Evolutionary conservation across 176 grass and related monocot species (phyloP), one percentile per base, ranked within the genome.

Genomic region (Carex myosuroides): DNA sequence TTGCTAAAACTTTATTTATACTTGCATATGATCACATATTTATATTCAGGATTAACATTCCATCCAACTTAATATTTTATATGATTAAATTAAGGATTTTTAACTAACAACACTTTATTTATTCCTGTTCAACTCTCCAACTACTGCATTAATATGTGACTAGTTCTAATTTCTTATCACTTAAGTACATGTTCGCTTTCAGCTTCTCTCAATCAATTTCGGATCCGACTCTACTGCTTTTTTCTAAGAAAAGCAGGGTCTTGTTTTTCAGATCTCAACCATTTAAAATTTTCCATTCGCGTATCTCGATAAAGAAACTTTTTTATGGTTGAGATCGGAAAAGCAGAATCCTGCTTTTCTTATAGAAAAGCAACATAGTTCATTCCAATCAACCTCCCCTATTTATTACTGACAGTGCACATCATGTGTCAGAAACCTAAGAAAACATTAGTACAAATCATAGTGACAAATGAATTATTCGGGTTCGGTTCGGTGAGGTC

Each of bases 21-120:
- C 37, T 10, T 21, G 17, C 13, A 6, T 3, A 13, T 20, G 12
- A 70, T 9, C 12, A 20, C 6, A 9, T 12, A 2, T 37, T 44
- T 70, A 42, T 70, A 11, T 69, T 41, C 8, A n/a, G 37, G 5
- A n/a, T 44, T 3, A 44, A 44, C 39, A 46, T 46, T 46, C 68
- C 68, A 71, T 20, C 68, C 2, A 71, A 71, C 68, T 75, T 53
- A 75, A 75, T 75, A 53, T 29, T 53, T 53, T 26, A 75, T 75
- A 29, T 53, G 20, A 75, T 75, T 53, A 8, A 75, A 29, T 54
- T 54, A 8, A 7, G 22, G 14, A 16, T 2, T 8, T 29, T 29
- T 54, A 14, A 53, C 42, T 73, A 73, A 52, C n/a, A 26, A 5
- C 70, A 53, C 70, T 74, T 74, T 21, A 75, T 75, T 72, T 53